Percentiles rank a stretch among this genome's conserved stretches.
Conservation (phyloP, 768 basidiomycete genomes). For the Coprinellus aureogranulatus region DNA sequence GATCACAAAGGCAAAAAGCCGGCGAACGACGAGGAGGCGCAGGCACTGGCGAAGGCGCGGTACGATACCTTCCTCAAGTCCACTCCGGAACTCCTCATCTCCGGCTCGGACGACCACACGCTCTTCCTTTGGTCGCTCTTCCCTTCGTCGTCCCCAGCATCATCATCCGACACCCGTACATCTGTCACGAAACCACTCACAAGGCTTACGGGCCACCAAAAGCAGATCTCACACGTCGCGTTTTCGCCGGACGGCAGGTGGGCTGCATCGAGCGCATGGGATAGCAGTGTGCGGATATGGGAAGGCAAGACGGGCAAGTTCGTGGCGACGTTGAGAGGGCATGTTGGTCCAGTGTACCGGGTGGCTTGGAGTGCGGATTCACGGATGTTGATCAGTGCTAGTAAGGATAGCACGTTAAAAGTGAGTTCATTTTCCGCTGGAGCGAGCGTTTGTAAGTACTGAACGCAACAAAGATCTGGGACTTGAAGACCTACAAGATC, state of each 20-base stretch:
- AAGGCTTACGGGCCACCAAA: conserved; percentile 90
- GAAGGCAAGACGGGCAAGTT: conserved; percentile 84
- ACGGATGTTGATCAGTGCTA: conserved; percentile 87
- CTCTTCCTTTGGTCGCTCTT: conserved; percentile 94
- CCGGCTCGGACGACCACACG: conserved; percentile 97
- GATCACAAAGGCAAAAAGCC: conserved; percentile 84
- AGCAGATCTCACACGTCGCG: conserved; percentile 89
- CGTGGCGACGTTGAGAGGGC: conserved; percentile 85
- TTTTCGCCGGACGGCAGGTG: conserved; percentile 93
- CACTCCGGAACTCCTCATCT: conserved; percentile 82
- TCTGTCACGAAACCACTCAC: conserved; percentile 48
- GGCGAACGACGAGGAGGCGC: conserved; percentile 78
- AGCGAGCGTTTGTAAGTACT: neutral
- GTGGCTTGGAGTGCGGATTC: conserved; percentile 96
- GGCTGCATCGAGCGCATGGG: conserved; percentile 90
- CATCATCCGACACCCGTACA: conserved; percentile 18
- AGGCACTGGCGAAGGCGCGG: conserved; percentile 69
- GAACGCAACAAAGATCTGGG: conserved; percentile 84
- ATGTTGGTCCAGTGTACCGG: conserved; percentile 92
- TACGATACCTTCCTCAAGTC: conserved; percentile 68
- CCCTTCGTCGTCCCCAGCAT: conserved; percentile 38
- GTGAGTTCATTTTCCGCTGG: conserved; percentile 38
- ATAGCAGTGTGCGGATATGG: conserved; percentile 90
- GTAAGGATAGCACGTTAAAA: conserved; percentile 95
- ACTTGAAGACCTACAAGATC: conserved; percentile 93